Base-by-base conservation (phyloP, 306 rosid species). In the Crotalaria pallida region DNA sequence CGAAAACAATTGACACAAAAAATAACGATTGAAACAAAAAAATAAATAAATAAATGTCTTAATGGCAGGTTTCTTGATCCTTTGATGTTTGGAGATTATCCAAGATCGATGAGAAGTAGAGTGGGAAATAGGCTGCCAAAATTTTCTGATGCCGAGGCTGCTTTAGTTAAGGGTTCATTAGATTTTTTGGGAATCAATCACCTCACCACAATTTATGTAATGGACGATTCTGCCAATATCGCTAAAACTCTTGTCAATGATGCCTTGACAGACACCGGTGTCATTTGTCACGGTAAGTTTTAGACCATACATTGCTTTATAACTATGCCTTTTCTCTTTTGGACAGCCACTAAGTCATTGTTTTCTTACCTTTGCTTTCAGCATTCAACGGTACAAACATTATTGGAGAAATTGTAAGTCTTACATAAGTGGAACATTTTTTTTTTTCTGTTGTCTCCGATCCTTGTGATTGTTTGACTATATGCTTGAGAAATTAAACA, bases 181-280 rank as follows among this genome's bases (percentile, higher is more conserved):
- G 97, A 94, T 79, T 94, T 94, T 78, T 87, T 94, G 10, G 99
- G 96, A 56, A 94, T 94, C 34, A 94, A 94, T 74, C 97, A 94
- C 82, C 91, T 88, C 84, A 94, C 97, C 26, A 88, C 99, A 1
- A 87, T 65, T 76, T 87, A 78, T 80, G 95, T 90, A 16, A 63
- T 48, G n/a, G 36, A 83, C 57, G 75, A 83, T 72, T 11, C 75
- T 36, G 12, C 77, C 47, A 63, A 66, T 65, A 0, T 61, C 10
- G 19, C 83, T 13, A 85, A 82, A 19, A 9, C 1, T 31, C 22
- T 75, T 8, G 88, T 91, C 21, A 56, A 80, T 21, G 96, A 84
- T 55, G 2, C 87, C 58, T 13, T 29, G 68, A 83, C 87, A 51
- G 97, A 94, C 49, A 79, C 97, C 1, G 97, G 88, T 11, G 69